Conservation (phyloP, 2,329 filamentous ascomycete species). For the Penicillium freii region DNA sequence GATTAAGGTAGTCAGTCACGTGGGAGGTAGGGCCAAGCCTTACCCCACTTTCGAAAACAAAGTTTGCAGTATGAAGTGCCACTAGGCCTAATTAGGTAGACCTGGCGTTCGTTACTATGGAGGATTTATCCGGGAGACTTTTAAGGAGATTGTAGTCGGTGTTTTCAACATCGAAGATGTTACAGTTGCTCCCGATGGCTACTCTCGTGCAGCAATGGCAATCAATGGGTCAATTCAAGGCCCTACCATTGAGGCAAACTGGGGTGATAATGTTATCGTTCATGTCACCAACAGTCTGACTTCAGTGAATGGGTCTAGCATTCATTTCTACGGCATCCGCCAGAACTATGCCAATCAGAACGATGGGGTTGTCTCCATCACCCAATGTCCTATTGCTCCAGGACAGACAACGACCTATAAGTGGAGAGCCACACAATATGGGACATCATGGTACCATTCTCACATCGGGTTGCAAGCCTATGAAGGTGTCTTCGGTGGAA, state of each 20-base stretch:
- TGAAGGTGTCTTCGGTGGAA: neutral
- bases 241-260: neutral
- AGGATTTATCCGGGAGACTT: too few relatives aligned
- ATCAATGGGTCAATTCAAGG: neutral
- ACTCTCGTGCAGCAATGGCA: neutral
- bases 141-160: too few relatives aligned
- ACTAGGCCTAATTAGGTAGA: too few relatives aligned
- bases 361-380: neutral
- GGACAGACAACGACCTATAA: neutral
- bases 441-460: neutral
- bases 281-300: neutral
- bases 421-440: neutral
- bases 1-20: too few relatives aligned
- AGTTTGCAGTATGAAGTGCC: too few relatives aligned
- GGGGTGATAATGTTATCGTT: neutral
- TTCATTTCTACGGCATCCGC: neutral
- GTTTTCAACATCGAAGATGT: neutral
- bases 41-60: too few relatives aligned
- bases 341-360: neutral
- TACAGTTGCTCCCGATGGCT: neutral
- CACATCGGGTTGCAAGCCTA: neutral
- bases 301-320: neutral
- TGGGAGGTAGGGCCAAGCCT: too few relatives aligned
- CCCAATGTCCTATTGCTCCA: neutral
- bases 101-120: too few relatives aligned